Base-by-base conservation (phyloP, 176 grass and related monocot genomes). In the Guadua angustifolia region DNA sequence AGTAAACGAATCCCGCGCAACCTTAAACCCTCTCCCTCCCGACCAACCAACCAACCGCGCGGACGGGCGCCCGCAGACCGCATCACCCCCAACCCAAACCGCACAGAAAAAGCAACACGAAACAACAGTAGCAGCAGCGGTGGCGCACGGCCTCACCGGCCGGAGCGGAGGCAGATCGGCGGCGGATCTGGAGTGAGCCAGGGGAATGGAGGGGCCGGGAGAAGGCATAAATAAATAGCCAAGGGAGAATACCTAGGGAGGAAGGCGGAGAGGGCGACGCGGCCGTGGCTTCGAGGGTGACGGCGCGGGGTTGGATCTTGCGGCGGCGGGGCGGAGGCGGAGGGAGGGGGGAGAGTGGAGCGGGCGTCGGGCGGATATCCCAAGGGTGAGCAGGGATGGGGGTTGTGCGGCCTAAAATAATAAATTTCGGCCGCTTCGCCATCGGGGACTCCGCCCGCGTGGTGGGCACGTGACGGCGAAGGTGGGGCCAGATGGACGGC, bases 371-470 rank as follows among this genome's bases (percentile, higher is more conserved):
- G 83, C 84, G 84, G 84, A 87, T 86, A 90, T 83, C 74, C 38
- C 88, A 68, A 86, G 79, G 67, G 79, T 22, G 4, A 36, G 66
- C 29, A 29, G 17, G 22, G 63, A 65, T 63, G 83, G 25, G 79
- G 36, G 79, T 14, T 59, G 88, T 83, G 83, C 66, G 77, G 71
- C 82, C 82, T 82, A 78, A 73, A 78, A 78, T 77, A 86, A 71
- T 71, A 73, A 56, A 58, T 83, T 86, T 67, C 66, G 29, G 60
- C 74, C 33, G 78, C 26, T 52, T 56, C 88, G 57, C 58, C 84
- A 68, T 90, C 14, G 84, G 79, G 79, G 60, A 83, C 79, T 90
- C 88, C 88, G 88, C 88, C 83, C 42, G 39, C 39, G 9, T 7
- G 10, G 66, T 40, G 11, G 78, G 69, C 70, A 74, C 78, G 85